phyloP scores from a whole-genome alignment of 768 basidiomycete species.

The Wakefieldia striispora region DNA sequence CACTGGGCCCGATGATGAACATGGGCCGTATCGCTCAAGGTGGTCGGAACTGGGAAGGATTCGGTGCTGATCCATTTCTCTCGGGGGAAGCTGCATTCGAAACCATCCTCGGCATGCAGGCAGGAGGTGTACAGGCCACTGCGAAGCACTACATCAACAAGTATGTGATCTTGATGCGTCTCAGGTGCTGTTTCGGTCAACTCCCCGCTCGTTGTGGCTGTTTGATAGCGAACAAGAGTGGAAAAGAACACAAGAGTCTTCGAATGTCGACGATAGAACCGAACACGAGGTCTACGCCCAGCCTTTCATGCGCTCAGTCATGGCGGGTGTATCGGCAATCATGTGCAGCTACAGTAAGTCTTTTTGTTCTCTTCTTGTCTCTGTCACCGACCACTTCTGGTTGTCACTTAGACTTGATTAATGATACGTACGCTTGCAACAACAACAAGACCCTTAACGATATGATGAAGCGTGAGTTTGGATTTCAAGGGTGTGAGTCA shows the following conservation, averaged over 20 bases:
- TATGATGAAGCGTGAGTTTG: conserved; percentile 61
- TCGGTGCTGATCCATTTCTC: conserved; percentile 87
- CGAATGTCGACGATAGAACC: conserved; percentile 41
- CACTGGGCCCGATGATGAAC: conserved; percentile 84
- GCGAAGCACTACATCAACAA: conserved; percentile 84
- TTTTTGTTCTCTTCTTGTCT: neutral
- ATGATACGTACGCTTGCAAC: conserved; percentile 62
- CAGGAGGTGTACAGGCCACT: conserved; percentile 80
- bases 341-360: conserved; percentile 60
- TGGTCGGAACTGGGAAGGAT: conserved; percentile 93
- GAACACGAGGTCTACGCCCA: conserved; percentile 58
- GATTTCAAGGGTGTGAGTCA: conserved; percentile 58
- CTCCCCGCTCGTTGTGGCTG: neutral
- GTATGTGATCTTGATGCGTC: conserved; percentile 32
- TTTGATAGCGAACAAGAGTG: conserved; percentile 36
- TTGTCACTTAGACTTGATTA: conserved; percentile 44
- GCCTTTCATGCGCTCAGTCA: conserved; percentile 59
- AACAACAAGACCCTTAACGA: conserved; percentile 58
- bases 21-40: conserved; percentile 77
- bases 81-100: conserved; percentile 71
- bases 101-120: conserved; percentile 81
- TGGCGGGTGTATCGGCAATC: conserved; percentile 62
- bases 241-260: conserved; percentile 31
- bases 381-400: neutral
- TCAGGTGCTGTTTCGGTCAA: neutral